Base-by-base conservation (phyloP, 768 basidiomycete genomes). In the Pilatotrama ljubarskyi region DNA sequence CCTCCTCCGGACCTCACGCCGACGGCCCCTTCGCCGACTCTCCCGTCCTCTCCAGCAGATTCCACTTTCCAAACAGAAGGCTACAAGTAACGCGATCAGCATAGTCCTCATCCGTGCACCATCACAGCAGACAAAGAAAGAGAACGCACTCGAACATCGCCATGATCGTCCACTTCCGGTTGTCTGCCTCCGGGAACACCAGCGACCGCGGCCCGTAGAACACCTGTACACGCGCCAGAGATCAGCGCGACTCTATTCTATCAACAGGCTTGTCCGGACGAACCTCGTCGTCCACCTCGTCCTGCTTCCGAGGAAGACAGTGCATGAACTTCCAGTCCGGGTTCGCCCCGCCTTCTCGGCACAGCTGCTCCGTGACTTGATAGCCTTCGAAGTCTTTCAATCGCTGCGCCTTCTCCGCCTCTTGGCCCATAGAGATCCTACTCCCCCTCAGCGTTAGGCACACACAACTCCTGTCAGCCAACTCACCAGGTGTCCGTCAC, bases 381-480 rank as follows among this genome's bases (percentile, higher is more conserved):
- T 92, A 99, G 2, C 97, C 95, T 17, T 83, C 64, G 75, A 99
- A 99, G 59, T 93, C 96, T 50, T 83, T 77, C 42, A 96, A 72
- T 15, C 96, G 86, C 66, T 93, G 86, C 32, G 78, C 91, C 64
- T 95, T 93, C 73, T 98, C 95, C 1, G 87, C 90, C 74, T 98
- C 97, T 74, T 97, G 94, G 17, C 97, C 97, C 97, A 99, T 98
- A 2, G 96, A 98, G 64, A 98, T 94, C 95, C 93, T 95, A 68
- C 14, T 25, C 17, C 1, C 15, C 48, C 22, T 49, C 13, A 26
- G 44, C 36, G 54, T 24, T 0, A 18, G 36, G n/a, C 41, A 8
- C 13, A n/a, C n/a, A 35, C 13, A 10, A 8, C 22, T 20, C 36
- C 25, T 24, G 26, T 11, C 40, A 43, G 35, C 42, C 42, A 46